Evolutionary conservation across 2,329 filamentous ascomycete genomes (phyloP), one percentile per base, ranked within the genome.

Genomic region (Ophiostoma perfectum): DNA sequence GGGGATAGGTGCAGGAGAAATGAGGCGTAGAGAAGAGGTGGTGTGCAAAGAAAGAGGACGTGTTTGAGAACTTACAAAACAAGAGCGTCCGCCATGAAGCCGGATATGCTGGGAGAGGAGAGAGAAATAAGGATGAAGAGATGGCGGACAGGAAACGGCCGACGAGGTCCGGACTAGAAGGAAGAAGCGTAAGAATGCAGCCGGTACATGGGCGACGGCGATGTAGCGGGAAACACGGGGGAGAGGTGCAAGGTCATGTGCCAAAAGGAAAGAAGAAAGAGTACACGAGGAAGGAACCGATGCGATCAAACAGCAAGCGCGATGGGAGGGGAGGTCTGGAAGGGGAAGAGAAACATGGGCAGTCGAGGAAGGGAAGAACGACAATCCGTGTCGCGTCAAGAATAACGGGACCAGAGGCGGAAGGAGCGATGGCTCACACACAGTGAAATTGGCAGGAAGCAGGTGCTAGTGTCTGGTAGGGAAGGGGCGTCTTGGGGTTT

Each of bases 351-450:
- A 39, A 36, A 44, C 39, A 27, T 36, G 36, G 47, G 27, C n/a
- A 47, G 64, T 60, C 42, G 60, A 63, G 60, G 60, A 70, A 70
- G 65, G 70, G 44, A 71, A 67, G 55, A 70, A 70, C 65, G 69
- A 66, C 70, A 49, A 65, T 68, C 71, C 39, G 39, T 63, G 60
- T 63, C 60, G 60, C 60, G 70, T 72, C 71, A 71, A 71, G 45
- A 72, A 70, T 69, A 70, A 69, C 68, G 60, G 67, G 69, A 68
- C 67, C 65, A 41, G 44, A 63, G 14, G 58, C n/a, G 66, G 68
- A 69, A 70, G 67, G 67, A 67, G 66, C 62, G 69, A 67, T 49
- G 68, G 70, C 65, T 69, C 66, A 69, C 55, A 69, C 69, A n/a
- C 47, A n/a, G 47, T 66, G 45, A 68, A 55, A 68, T 68, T 68